Evolutionary conservation across 2,329 filamentous ascomycete species (phyloP).

Genomic region (Colletotrichum trifolii): DNA sequence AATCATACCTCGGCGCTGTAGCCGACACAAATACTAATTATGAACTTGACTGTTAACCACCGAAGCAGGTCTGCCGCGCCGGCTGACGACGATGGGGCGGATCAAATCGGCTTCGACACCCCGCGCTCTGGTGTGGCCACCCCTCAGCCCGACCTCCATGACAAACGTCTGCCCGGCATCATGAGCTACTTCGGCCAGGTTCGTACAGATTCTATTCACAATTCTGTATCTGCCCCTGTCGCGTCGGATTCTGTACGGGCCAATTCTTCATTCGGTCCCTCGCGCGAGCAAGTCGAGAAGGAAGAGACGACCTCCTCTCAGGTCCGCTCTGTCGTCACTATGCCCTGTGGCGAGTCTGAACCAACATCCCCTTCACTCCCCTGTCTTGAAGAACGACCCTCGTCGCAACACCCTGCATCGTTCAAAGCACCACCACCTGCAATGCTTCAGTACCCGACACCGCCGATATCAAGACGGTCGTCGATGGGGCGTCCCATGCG

Average conservation of each 20-base stretch:
- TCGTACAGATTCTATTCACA: slow-evolving; percentile 78
- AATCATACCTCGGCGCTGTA: slow-evolving; percentile 32
- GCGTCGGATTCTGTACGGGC: slow-evolving; percentile 39
- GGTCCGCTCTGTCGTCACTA: slow-evolving; percentile 34
- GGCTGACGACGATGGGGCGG: slow-evolving; percentile 76
- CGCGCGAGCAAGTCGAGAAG: slow-evolving; percentile 35
- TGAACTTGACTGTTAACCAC: slow-evolving; percentile 62
- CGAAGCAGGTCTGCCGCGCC: slow-evolving; percentile 63
- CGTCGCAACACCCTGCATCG: slow-evolving; percentile 27
- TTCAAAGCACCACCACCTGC: slow-evolving; percentile 18
- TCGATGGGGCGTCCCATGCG: slow-evolving; percentile 41
- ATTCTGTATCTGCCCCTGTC: slow-evolving; percentile 47
- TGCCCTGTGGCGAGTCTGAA: slow-evolving; percentile 35
- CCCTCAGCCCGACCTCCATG: slow-evolving; percentile 90
- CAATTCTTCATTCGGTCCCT: slow-evolving; percentile 26
- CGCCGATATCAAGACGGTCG: slow-evolving; percentile 38
- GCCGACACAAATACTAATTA: slow-evolving; percentile 40
- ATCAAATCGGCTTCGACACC: slow-evolving; percentile 85
- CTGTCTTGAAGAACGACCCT: slow-evolving; percentile 12
- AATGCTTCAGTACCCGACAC: slow-evolving; percentile 37
- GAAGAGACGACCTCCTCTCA: slow-evolving; percentile 25
- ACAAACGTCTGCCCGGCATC: slow-evolving; percentile 95
- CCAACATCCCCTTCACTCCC: slow-evolving; percentile 31
- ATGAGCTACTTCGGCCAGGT: slow-evolving; percentile 99
- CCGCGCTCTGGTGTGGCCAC: slow-evolving; percentile 93